Base-by-base conservation (phyloP, 768 basidiomycete genomes). In the Cystofilobasidium bisporidii region DNA sequence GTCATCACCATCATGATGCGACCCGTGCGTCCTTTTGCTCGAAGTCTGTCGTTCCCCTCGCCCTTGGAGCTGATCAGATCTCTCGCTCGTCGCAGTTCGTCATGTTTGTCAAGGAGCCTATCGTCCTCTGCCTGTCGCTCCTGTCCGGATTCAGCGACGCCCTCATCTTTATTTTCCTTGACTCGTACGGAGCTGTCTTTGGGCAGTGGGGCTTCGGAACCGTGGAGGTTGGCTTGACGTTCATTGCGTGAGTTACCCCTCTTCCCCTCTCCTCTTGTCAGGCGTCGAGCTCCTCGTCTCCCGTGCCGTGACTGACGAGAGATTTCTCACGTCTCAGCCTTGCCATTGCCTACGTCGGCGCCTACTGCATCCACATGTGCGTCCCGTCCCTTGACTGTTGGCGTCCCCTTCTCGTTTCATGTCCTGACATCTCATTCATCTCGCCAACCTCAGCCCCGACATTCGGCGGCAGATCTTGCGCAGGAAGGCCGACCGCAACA, bases 151-250 rank as follows among this genome's bases (percentile, higher is more conserved):
- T 76, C 71, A 61, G 57, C n/a, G 75, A 75, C 58, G 72, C 74
- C 33, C 69, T 76, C 20, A 75, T 76, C 70, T 76, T 76, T 71
- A 76, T 72, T 41, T 76, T 76, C 71, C 62, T 76, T 22, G 72
- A 76, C 56, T 72, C 72, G 11, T 74, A 71, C 69, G 53, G 61
- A 0, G 73, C 72, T 3, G 74, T 76, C 28, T 75, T 71, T 67
- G 26, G 66, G 30, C 72, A 75, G 56, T 76, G 72, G 72, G 69
- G 66, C 28, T 76, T 76, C 69, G n/a, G n/a, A n/a, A 69, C 69
- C 6, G 71, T 69, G 5, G 67, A 72, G 58, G 61, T 70, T 53
- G 76, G 72, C 26, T 43, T 73, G 5, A 67, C 73, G n/a, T 76
- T 76, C 63, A 58, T 76, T 56, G 71, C 74, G 65, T 36, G 36